phyloP scores from a whole-genome alignment of 305 asterid species.

The Fraxinus sp. region DNA sequence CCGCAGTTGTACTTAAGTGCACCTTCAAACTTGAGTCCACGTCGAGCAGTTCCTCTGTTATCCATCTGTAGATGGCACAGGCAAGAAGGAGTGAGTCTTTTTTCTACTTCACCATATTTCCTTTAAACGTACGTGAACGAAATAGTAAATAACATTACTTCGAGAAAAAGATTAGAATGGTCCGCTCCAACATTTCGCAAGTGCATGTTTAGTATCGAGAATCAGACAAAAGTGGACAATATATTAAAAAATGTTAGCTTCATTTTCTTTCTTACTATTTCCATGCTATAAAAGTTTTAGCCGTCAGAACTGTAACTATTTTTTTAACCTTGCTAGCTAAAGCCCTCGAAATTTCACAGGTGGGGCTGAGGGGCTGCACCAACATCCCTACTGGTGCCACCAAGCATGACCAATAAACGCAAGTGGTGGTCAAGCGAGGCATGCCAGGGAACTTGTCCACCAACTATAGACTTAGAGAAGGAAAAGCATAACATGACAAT shows the following conservation, averaged over 20 bases:
- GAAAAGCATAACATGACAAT: neutral
- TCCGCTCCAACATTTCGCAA: neutral
- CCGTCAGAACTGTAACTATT: neutral
- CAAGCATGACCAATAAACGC: neutral
- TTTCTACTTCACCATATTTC: neutral
- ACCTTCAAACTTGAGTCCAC: slow-evolving; percentile 81
- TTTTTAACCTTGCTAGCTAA: neutral
- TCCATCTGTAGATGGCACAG: slow-evolving; percentile 63
- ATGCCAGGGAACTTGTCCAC: neutral
- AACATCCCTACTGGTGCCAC: neutral
- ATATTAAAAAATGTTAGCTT: neutral
- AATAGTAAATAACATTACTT: neutral
- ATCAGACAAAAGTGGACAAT: neutral
- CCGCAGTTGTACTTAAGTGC: slow-evolving; percentile 79
- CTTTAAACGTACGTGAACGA: neutral
- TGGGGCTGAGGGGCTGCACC: neutral
- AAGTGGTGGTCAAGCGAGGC: neutral
- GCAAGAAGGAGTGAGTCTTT: slow-evolving; percentile 16
- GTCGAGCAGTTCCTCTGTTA: slow-evolving; percentile 88
- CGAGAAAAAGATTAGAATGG: neutral
- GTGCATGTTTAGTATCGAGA: neutral
- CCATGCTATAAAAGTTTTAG: neutral
- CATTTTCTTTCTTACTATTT: neutral
- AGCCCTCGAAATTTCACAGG: neutral
- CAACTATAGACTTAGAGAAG: neutral